Evolutionary conservation across 2,329 filamentous ascomycete species (phyloP).

Genomic region (Scedosporium boydii): DNA sequence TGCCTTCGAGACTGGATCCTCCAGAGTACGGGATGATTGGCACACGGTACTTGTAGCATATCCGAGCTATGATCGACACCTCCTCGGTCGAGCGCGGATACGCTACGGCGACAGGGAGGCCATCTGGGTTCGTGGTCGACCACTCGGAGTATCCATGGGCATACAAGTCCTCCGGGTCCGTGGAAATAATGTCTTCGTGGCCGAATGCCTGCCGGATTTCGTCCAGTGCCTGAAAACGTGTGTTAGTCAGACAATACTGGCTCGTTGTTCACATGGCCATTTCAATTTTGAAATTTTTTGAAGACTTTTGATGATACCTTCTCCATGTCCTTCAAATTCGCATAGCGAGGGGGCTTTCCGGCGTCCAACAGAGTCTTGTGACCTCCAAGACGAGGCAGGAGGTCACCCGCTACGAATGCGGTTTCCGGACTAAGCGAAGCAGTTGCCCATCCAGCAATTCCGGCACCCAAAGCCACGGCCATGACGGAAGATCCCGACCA

Average conservation of each 20-base stretch:
- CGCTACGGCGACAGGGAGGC: conserved; percentile 52
- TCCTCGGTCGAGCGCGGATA: conserved; percentile 53
- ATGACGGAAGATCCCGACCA: conserved; percentile 4
- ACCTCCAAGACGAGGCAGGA: not conserved
- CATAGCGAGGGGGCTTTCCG: conserved; percentile 20
- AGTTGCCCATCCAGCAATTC: conserved; percentile 2
- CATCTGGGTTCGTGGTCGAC: conserved; percentile 52
- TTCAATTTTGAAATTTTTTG: not conserved
- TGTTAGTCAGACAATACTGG: not conserved
- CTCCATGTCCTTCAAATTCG: conserved; percentile 24
- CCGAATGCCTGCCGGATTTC: conserved; percentile 42
- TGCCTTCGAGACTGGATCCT: conserved; percentile 78
- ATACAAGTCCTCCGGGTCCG: conserved; percentile 50
- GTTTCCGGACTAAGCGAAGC: not conserved
- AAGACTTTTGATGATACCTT: conserved; percentile 10
- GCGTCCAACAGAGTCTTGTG: conserved; percentile 4
- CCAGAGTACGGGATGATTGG: conserved; percentile 84
- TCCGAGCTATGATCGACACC: conserved; percentile 49
- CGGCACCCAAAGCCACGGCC: conserved; percentile 3
- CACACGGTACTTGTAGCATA: conserved; percentile 70
- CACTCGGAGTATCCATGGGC: conserved; percentile 59
- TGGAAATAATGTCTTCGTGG: conserved; percentile 49
- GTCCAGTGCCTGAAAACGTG: conserved; percentile 35
- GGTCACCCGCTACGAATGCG: not conserved
- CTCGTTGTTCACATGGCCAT: not conserved